These are phyloP conservation scores for Gastrolobium bilobum DNA, from an alignment of 306 rosid species.

Conservation along the genomic window DNA sequence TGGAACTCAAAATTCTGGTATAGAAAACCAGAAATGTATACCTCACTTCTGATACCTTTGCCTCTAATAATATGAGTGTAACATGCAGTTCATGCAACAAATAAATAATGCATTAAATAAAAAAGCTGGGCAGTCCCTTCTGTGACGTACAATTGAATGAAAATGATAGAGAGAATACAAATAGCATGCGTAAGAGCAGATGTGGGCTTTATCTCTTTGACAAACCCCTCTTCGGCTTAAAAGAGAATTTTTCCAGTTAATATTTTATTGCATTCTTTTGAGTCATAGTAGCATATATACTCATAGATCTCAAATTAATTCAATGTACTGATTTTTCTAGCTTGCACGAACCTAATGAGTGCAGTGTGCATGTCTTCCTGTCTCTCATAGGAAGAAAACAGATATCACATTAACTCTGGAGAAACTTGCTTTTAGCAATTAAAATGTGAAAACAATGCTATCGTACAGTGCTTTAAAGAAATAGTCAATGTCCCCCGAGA, in stretches of 20 bases:
- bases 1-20: constrained; percentile 22
- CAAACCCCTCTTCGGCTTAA: constrained; percentile 28
- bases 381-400: constrained; percentile 14
- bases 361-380: constrained; percentile 7
- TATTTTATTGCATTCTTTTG: constrained; percentile 19
- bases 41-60: neutral
- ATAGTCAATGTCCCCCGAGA: too few relatives aligned
- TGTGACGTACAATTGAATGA: neutral
- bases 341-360: neutral
- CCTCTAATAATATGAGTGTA: constrained; percentile 29
- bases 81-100: constrained; percentile 31
- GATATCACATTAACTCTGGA: neutral
- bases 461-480: neutral
- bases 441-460: neutral
- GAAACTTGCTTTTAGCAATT: neutral
- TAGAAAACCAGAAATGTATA: constrained; percentile 2
- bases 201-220: constrained; percentile 14
- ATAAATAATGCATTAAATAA: constrained; percentile 32
- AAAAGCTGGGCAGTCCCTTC: constrained; percentile 5
- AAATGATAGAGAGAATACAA: constrained; percentile 41
- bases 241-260: neutral
- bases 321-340: constrained; percentile 9
- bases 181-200: constrained; percentile 23
- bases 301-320: neutral
- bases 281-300: constrained; percentile 1